Percentiles rank a stretch among this genome's conserved stretches.
Evolutionary conservation across 495 filamentous ascomycete species (phyloP).

Genomic region (Melanomma pulvis-pyrius): DNA sequence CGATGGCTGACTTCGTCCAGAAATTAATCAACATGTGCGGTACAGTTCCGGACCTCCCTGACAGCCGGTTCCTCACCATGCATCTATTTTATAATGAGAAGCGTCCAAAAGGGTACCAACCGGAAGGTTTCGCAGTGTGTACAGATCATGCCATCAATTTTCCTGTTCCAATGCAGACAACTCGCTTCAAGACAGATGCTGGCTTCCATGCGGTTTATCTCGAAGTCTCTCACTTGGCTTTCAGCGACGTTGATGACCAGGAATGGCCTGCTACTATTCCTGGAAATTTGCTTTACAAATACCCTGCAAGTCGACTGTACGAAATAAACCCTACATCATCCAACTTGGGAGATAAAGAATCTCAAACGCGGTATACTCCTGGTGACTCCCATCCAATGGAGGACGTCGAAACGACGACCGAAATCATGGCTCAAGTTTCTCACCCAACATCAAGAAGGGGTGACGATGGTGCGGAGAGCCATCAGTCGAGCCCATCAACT

Average conservation of each 20-base stretch:
- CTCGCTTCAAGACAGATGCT: slow-evolving; percentile 44
- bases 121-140: slow-evolving; percentile 47
- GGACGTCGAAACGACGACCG: no score
- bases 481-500: no score
- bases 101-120: slow-evolving; percentile 47
- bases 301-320: no score
- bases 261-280: slow-evolving; percentile 1
- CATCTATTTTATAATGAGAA: slow-evolving; percentile 54
- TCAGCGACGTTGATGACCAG: not conserved
- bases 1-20: slow-evolving; percentile 48
- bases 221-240: slow-evolving; percentile 42
- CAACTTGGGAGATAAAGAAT: no score
- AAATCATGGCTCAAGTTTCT: no score
- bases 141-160: slow-evolving; percentile 44
- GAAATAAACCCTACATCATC: no score
- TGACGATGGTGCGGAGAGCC: no score
- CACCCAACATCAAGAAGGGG: no score
- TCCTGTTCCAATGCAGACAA: slow-evolving; percentile 39
- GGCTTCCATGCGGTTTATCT: slow-evolving; percentile 49
- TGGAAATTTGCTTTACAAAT: slow-evolving; percentile 24
- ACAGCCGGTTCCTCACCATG: slow-evolving; percentile 46
- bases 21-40: slow-evolving; percentile 45
- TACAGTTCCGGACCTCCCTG: slow-evolving; percentile 50
- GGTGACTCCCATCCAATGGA: no score
- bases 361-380: no score